Base-by-base conservation (phyloP, 306 rosid species). In the Senna tora region DNA sequence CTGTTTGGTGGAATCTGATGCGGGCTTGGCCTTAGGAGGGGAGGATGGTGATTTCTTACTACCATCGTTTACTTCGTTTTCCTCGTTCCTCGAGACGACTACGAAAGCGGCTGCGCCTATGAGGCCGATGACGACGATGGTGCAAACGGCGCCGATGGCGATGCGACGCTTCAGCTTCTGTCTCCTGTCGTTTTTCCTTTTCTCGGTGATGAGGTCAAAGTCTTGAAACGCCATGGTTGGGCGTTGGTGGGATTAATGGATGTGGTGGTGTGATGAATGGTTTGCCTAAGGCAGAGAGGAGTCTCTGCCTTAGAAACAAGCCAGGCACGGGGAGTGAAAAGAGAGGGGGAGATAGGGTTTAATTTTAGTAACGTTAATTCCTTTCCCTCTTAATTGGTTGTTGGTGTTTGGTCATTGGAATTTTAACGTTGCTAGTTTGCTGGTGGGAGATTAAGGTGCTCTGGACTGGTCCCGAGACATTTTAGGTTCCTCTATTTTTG, bases 211-310 rank as follows among this genome's bases (percentile, higher is more conserved):
- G 65, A 83, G 81, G 45, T 89, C 96, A 54, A 94, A 94, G 81
- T 94, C 99, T 53, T 94, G 97, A 65, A 94, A 91, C 25, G 84
- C 99, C 97, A 91, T 90, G 42, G 32, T 2, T 30, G 7, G 25
- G 25, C 5, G 39, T 5, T 1, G 6, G 38, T 33, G n/a, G n/a
- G n/a, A n/a, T n/a, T n/a, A n/a, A n/a, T n/a, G n/a, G n/a, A n/a
- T n/a, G n/a, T n/a, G n/a, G n/a, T n/a, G n/a, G n/a, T n/a, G n/a
- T n/a, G 30, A 25, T 25, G 30, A 25, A 25, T 1, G 30, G 3
- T 25, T 25, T 25, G 30, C 62, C 93, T 79, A 89, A 91, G 99
- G 97, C 96, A 91, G 97, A 94, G 95, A 9, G 0, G 45, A 12
- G 14, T 42, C 91, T 86, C 99, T 88, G 96, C 99, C 97, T 87